Evolutionary conservation across 805 yeast genomes (phyloP).

Genomic region (Ogataea trehalophila): DNA sequence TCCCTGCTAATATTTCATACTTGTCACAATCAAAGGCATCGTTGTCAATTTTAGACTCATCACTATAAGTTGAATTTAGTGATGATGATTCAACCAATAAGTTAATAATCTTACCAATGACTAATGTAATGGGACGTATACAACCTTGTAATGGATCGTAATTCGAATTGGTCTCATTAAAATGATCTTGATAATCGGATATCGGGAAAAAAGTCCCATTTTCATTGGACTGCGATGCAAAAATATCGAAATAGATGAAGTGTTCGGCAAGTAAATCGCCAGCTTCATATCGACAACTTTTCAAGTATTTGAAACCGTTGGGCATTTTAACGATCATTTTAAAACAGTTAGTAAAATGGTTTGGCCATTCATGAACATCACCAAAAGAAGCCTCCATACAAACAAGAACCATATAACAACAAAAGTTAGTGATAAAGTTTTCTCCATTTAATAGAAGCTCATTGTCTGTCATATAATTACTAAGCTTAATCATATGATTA

Average conservation of each 20-base stretch:
- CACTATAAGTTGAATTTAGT: slow-evolving; percentile 10
- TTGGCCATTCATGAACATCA: slow-evolving; percentile 32
- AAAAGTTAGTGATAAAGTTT: slow-evolving; percentile 23
- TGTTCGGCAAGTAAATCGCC: slow-evolving; percentile 32
- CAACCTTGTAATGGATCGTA: slow-evolving; percentile 41
- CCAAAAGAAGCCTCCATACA: slow-evolving; percentile 32
- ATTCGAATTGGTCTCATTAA: slow-evolving; percentile 10
- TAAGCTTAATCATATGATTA: slow-evolving; percentile 9
- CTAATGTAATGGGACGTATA: slow-evolving; percentile 31
- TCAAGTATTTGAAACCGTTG: slow-evolving; percentile 25
- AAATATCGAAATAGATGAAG: slow-evolving; percentile 37
- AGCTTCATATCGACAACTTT: slow-evolving; percentile 28
- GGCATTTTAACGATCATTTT: slow-evolving; percentile 24
- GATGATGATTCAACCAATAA: slow-evolving; percentile 20
- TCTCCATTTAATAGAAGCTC: slow-evolving; percentile 9
- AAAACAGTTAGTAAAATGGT: slow-evolving; percentile 25
- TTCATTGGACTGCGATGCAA: slow-evolving; percentile 33
- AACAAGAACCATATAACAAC: slow-evolving; percentile 27
- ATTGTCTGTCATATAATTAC: slow-evolving; percentile 5
- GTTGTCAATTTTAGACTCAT: slow-evolving; percentile 4
- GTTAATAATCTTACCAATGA: slow-evolving; percentile 36
- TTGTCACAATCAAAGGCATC: slow-evolving; percentile 15
- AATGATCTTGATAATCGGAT: slow-evolving; percentile 29
- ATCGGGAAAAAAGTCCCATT: slow-evolving; percentile 35
- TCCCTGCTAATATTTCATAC: slow-evolving; percentile 13